Conservation (phyloP, 441 rosid genomes). For the Manihot esculenta region DNA sequence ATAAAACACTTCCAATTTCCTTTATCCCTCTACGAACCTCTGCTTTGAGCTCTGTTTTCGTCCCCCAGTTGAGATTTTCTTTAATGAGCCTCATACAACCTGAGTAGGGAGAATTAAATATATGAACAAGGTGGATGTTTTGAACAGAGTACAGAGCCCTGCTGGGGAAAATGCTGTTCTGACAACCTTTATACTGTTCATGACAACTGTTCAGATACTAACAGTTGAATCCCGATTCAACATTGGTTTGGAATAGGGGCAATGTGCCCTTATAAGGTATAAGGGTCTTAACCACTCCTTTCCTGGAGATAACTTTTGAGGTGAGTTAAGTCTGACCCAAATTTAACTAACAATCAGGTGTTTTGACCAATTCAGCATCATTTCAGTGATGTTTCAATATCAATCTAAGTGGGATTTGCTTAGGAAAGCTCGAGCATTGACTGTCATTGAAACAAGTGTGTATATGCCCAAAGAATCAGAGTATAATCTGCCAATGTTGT, state of each 20-base stretch:
- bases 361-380: neutral
- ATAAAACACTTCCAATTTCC: constrained; percentile 95
- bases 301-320: no score
- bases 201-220: no score
- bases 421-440: neutral
- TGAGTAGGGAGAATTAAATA: constrained; percentile 31
- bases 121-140: neutral
- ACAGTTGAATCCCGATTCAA: no score
- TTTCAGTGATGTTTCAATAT: neutral
- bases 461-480: neutral
- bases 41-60: constrained; percentile 85
- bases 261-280: no score
- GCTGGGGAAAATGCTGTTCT: no score
- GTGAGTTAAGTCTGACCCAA: no score
- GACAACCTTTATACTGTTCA: no score
- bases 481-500: neutral
- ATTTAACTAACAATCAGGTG: no score
- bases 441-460: neutral
- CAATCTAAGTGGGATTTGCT: neutral
- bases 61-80: constrained; percentile 92
- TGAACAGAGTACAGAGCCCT: no score
- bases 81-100: constrained; percentile 97
- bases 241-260: no score
- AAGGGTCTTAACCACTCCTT: no score
- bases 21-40: constrained; percentile 94